Evolutionary conservation across 345 rosid genomes (phyloP).

Genomic region (Lenwebbia sp.): DNA sequence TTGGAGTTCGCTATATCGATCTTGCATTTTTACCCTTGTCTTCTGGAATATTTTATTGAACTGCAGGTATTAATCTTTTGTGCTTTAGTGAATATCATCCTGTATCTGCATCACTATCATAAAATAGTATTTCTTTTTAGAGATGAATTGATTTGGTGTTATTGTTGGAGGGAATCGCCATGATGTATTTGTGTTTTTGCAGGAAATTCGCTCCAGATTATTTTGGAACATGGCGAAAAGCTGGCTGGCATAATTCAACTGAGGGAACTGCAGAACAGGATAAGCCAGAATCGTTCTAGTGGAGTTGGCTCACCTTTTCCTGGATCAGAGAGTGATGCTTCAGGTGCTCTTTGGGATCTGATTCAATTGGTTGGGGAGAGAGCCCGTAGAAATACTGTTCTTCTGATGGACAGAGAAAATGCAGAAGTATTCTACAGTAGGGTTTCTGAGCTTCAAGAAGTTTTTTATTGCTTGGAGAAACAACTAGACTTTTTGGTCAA

Average conservation of each 20-base stretch:
- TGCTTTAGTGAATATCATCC: background rate
- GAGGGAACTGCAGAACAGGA: slow-evolving; percentile 64
- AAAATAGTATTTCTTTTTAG: background rate
- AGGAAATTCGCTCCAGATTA: slow-evolving; percentile 70
- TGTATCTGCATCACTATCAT: background rate
- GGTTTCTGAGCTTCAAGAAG: slow-evolving; percentile 84
- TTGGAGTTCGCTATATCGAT: background rate
- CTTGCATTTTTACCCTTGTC: background rate
- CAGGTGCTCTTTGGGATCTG: slow-evolving; percentile 88
- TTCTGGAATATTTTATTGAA: background rate
- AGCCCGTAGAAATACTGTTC: slow-evolving; percentile 77
- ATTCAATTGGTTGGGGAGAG: slow-evolving; percentile 85
- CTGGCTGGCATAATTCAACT: slow-evolving; percentile 82
- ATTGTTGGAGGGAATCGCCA: background rate
- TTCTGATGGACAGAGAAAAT: slow-evolving; percentile 94
- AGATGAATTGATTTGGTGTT: background rate
- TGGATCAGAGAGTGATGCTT: slow-evolving; percentile 37
- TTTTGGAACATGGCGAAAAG: slow-evolving; percentile 95
- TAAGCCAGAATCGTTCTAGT: slow-evolving; percentile 52
- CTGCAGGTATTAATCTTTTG: background rate
- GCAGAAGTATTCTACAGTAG: slow-evolving; percentile 93
- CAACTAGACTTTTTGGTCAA: slow-evolving; percentile 63
- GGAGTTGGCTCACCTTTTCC: slow-evolving; percentile 24
- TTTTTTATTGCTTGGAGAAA: slow-evolving; percentile 63
- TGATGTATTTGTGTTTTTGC: slow-evolving; percentile 8